phyloP scores from a whole-genome alignment of 2,329 filamentous ascomycete species.

The Fusarium haematococcum region DNA sequence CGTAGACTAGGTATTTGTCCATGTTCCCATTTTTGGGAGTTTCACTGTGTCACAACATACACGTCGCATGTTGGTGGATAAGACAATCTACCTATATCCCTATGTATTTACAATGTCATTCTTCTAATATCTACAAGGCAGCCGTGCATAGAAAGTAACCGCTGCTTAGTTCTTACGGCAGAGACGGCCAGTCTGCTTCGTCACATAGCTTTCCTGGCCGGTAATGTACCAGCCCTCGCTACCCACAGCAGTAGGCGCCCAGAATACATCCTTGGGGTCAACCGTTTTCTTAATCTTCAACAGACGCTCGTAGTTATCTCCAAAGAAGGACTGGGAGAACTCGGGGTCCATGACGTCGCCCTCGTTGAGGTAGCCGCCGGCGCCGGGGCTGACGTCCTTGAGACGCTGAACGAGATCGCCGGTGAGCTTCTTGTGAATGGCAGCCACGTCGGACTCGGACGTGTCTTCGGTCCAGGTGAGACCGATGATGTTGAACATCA shows the following conservation, averaged over 20 bases:
- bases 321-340: conserved; percentile 45
- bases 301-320: conserved; percentile 42
- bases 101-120: neutral
- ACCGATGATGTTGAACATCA: conserved; percentile 51
- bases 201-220: conserved; percentile 13
- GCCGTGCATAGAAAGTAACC: neutral
- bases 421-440: conserved; percentile 46
- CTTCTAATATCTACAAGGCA: neutral
- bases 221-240: conserved; percentile 19
- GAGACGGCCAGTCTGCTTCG: conserved; percentile 21
- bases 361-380: conserved; percentile 48
- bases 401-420: conserved; percentile 47
- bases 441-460: conserved; percentile 21
- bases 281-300: conserved; percentile 46
- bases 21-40: neutral
- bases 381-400: conserved; percentile 41
- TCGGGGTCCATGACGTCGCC: conserved; percentile 47
- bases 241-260: conserved; percentile 25
- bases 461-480: conserved; percentile 30
- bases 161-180: conserved; percentile 5
- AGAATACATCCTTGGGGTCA: conserved; percentile 47
- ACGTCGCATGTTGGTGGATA: neutral
- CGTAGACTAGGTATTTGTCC: neutral
- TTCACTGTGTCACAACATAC: neutral
- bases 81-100: neutral